Base-by-base conservation (phyloP, 768 basidiomycete species). In the Serendipita sp. region DNA sequence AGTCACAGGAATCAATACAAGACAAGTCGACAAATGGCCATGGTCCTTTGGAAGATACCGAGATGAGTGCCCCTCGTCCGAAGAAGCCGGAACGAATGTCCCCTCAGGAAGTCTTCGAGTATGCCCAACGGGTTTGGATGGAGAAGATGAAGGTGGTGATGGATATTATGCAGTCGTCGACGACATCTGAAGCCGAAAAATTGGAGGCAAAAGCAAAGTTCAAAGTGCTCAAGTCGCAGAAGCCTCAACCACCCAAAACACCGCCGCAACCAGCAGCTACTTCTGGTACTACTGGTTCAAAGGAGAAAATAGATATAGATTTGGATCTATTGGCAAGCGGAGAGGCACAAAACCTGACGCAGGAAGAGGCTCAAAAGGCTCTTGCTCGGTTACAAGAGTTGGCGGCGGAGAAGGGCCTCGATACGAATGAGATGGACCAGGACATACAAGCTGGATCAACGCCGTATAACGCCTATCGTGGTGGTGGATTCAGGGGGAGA, bases 311-410 rank as follows among this genome's bases (percentile, higher is more conserved):
- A 3, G 16, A 37, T 44, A 2, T 63, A 45, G 34, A 48, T 44
- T 3, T 45, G 37, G 64, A 66, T 31, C n/a, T 31, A 3, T 43
- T 2, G 1, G 69, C 69, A 29, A 48, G 67, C n/a, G 64, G 65
- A n/a, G 48, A 68, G 31, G 13, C 46, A 11, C 36, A 48, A 79
- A 89, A 65, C 69, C 82, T 4, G 83, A 86, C 23, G 36, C 65
- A 60, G 31, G 55, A 60, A n/a, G 55, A 60, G 31, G 55, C 55
- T 4, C 63, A 64, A 33, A 23, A 48, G 44, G 44, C 63, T 13
- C 40, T 65, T 44, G 31, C 65, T 33, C 16, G 63, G 27, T 52
- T 63, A 46, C 44, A 58, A 48, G 63, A 45, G 10, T 52, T 63
- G 40, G 75, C 75, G 6, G 70, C 67, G 34, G 69, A 69, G 23